Evolutionary conservation across 352 stramenopile genomes (phyloP).

Genomic region (Thalassiosira exigua): DNA sequence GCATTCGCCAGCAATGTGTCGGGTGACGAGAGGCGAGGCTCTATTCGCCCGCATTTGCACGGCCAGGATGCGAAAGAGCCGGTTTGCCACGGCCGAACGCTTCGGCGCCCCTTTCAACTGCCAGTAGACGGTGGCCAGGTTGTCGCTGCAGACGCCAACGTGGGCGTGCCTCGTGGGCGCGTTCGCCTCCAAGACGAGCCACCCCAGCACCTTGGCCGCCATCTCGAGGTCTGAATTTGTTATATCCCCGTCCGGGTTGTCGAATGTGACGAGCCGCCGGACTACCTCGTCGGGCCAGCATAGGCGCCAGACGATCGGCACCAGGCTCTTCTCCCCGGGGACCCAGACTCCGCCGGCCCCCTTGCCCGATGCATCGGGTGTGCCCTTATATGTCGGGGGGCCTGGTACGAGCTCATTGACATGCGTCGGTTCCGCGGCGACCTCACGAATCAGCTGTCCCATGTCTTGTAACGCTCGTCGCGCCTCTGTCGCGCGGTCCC

Average conservation of each 20-base stretch:
- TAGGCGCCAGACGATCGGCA: conserved; percentile 38
- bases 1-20: conserved; percentile 26
- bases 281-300: conserved; percentile 21
- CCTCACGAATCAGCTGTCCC: not conserved
- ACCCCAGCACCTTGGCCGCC: conserved; percentile 29
- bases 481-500: not conserved
- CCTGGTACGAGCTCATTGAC: not conserved
- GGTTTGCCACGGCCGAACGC: not conserved
- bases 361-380: conserved; percentile 2
- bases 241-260: conserved; percentile 43
- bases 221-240: conserved; percentile 53
- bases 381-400: not conserved
- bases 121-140: conserved; percentile 16
- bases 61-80: not conserved
- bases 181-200: conserved; percentile 30
- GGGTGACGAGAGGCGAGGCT: conserved; percentile 26
- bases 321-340: not conserved
- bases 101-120: not conserved
- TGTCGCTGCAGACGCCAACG: conserved; percentile 17
- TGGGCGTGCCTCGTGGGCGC: not conserved
- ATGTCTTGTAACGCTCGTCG: not conserved
- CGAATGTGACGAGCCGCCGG: conserved; percentile 4
- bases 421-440: not conserved
- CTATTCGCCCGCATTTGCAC: not conserved
- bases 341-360: not conserved